Evolutionary conservation across 2,329 filamentous ascomycete genomes (phyloP).

Genomic region (Colletotrichum sp.): DNA sequence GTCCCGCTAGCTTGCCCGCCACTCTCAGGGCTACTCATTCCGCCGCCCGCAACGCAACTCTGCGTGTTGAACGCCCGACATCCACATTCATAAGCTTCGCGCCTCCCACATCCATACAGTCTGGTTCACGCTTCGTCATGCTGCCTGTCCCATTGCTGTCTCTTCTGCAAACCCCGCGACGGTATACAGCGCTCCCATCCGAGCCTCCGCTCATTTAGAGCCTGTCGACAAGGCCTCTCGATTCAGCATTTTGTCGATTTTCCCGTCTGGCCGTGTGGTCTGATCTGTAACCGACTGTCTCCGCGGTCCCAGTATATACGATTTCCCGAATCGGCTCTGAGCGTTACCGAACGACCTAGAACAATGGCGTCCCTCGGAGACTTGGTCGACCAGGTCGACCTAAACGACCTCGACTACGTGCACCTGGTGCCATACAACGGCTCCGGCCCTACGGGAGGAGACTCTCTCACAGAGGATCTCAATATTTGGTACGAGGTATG

Average conservation of each 20-base stretch:
- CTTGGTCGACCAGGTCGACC: conserved; percentile 40
- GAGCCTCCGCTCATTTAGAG: conserved; percentile 13
- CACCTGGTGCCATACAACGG: conserved; percentile 66
- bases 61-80: not conserved
- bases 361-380: conserved; percentile 8
- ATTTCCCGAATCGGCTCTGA: conserved; percentile 7
- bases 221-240: conserved; percentile 2
- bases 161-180: conserved; percentile 2
- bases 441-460: conserved; percentile 67
- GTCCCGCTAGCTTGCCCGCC: conserved; percentile 18
- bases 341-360: not conserved
- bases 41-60: conserved; percentile 21
- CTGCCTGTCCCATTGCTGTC: conserved; percentile 1
- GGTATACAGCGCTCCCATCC: not conserved
- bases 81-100: conserved; percentile 22
- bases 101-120: not conserved
- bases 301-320: not conserved
- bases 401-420: conserved; percentile 49
- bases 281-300: not conserved
- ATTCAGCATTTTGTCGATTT: not conserved
- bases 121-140: not conserved
- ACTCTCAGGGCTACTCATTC: conserved; percentile 18
- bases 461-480: conserved; percentile 71
- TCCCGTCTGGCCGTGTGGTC: not conserved
- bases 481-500: conserved; percentile 80